Conservation (phyloP, 1,284 basidiomycete genomes). For the Singerocomus rubriflavus region DNA sequence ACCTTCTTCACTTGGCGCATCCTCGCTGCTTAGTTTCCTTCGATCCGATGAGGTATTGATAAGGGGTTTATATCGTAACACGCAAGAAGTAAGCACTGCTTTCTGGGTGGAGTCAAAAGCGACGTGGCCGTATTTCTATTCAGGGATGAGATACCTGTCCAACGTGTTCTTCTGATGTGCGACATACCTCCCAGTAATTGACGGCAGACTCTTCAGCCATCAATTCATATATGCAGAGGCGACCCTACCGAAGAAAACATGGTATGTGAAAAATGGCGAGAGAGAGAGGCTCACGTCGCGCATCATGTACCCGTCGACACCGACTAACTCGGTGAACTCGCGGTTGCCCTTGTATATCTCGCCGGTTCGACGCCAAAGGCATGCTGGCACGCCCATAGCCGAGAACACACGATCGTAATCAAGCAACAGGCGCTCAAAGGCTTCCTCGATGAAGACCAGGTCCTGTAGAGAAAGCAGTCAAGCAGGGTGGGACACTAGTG, state of each 20-base stretch:
- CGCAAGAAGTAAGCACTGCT: slow-evolving; percentile 91
- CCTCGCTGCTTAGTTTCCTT: slow-evolving; percentile 22
- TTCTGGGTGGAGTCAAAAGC: slow-evolving; percentile 88
- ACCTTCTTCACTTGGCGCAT: slow-evolving; percentile 50
- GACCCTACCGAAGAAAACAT: slow-evolving; percentile 49
- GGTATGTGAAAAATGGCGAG: too few species aligned
- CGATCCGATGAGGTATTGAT: slow-evolving; percentile 33
- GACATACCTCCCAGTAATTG: slow-evolving; percentile 91
- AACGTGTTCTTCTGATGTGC: not conserved
- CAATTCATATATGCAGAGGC: slow-evolving; percentile 94
- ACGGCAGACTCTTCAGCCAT: slow-evolving; percentile 96
- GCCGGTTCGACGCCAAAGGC: slow-evolving; percentile 94
- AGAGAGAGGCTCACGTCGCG: slow-evolving; percentile 59
- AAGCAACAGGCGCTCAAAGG: slow-evolving; percentile 90
- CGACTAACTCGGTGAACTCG: slow-evolving; percentile 88
- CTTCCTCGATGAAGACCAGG: slow-evolving; percentile 97
- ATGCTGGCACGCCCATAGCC: slow-evolving; percentile 95
- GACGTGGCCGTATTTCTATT: slow-evolving; percentile 88
- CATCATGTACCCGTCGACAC: slow-evolving; percentile 78
- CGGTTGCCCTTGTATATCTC: slow-evolving; percentile 99
- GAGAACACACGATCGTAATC: slow-evolving; percentile 97
- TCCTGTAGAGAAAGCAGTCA: slow-evolving; percentile 48
- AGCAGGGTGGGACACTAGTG: not conserved
- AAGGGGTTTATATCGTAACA: slow-evolving; percentile 75
- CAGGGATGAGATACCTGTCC: not conserved